phyloP scores from a whole-genome alignment of 2,329 filamentous ascomycete genomes.

The Phoma sp. region DNA sequence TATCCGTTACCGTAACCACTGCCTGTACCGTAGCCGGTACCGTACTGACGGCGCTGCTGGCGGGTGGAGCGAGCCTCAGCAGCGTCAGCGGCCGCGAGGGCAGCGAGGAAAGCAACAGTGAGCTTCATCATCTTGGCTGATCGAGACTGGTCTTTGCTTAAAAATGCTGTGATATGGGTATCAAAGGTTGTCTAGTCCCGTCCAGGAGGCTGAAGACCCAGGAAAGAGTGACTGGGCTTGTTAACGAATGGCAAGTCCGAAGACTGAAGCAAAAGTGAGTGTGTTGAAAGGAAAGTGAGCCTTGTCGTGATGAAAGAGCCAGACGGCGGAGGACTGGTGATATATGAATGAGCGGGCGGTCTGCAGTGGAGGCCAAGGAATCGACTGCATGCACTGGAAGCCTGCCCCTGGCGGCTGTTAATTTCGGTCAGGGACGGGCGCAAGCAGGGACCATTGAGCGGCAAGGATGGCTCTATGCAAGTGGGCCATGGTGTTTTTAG shows the following conservation, averaged over 20 bases:
- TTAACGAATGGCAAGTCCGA: slow-evolving; percentile 45
- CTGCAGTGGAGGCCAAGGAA: slow-evolving; percentile 41
- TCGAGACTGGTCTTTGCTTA: slow-evolving; percentile 31
- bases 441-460: slow-evolving; percentile 35
- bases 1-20: slow-evolving; percentile 23
- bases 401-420: slow-evolving; percentile 42
- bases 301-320: slow-evolving; percentile 41
- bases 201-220: slow-evolving; percentile 31
- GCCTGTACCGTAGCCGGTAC: slow-evolving; percentile 18
- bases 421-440: slow-evolving; percentile 43
- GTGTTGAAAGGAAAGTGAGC: slow-evolving; percentile 42
- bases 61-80: slow-evolving; percentile 36
- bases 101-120: slow-evolving; percentile 41
- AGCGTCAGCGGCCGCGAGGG: slow-evolving; percentile 33
- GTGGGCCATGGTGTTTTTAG: slow-evolving; percentile 18
- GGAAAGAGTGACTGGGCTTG: slow-evolving; percentile 48
- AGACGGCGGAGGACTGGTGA: slow-evolving; percentile 19
- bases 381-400: slow-evolving; percentile 26
- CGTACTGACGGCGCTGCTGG: slow-evolving; percentile 37
- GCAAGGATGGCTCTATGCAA: slow-evolving; percentile 13
- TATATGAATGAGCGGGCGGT: slow-evolving; percentile 43
- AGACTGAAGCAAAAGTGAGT: slow-evolving; percentile 42
- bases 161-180: slow-evolving; percentile 11
- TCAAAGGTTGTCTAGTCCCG: slow-evolving; percentile 38
- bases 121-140: slow-evolving; percentile 39